These are phyloP conservation scores for Aspergillus cavernicola DNA, from an alignment of 495 filamentous ascomycete species.

Conservation along the genomic window DNA sequence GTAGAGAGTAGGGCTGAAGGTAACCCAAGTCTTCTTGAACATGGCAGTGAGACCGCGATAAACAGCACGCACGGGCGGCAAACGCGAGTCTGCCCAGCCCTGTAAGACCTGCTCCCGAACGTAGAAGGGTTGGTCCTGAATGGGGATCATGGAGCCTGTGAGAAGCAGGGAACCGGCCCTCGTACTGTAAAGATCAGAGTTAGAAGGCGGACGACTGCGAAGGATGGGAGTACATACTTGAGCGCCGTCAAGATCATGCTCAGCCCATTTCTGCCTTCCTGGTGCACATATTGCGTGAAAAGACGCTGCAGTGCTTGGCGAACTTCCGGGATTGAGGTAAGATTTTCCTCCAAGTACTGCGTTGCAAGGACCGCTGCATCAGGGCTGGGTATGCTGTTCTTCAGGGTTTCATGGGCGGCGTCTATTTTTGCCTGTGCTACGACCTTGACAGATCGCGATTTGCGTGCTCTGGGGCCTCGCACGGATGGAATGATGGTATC, in stretches of 20 bases:
- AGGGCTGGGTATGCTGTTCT: slow-evolving; percentile 24
- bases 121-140: slow-evolving; percentile 59
- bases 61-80: slow-evolving; percentile 54
- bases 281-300: slow-evolving; percentile 38
- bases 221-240: slow-evolving; percentile 39
- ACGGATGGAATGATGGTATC: slow-evolving; percentile 55
- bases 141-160: slow-evolving; percentile 59
- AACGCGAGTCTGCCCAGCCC: slow-evolving; percentile 54
- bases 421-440: slow-evolving; percentile 37
- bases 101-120: slow-evolving; percentile 59
- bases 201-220: not conserved
- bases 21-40: slow-evolving; percentile 56
- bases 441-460: slow-evolving; percentile 28
- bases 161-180: slow-evolving; percentile 62
- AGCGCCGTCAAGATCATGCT: slow-evolving; percentile 49
- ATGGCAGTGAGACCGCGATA: slow-evolving; percentile 54
- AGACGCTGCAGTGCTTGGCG: slow-evolving; percentile 41
- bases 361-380: slow-evolving; percentile 30
- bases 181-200: slow-evolving; percentile 48
- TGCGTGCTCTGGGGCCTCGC: slow-evolving; percentile 23
- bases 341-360: slow-evolving; percentile 48
- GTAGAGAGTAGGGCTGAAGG: slow-evolving; percentile 53
- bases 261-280: slow-evolving; percentile 48
- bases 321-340: slow-evolving; percentile 46
- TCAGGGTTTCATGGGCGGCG: slow-evolving; percentile 27